Evolutionary conservation across 768 basidiomycete genomes (phyloP).

Genomic region (Chiua virens): DNA sequence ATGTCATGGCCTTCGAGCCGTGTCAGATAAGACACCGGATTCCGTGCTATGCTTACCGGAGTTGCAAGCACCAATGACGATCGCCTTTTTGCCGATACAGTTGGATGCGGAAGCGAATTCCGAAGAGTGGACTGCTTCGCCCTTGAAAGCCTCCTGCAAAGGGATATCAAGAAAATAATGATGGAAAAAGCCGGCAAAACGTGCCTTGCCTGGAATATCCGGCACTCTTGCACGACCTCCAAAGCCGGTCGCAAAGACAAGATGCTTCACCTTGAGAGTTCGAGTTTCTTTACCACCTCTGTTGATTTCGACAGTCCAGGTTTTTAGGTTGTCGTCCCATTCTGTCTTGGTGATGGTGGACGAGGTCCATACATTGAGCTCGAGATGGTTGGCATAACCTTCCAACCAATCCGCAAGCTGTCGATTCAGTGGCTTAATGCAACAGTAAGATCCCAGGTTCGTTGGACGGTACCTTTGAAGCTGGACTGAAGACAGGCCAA

Average conservation of each 20-base stretch:
- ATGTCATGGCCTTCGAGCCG: conserved; percentile 34
- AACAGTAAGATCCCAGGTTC: background rate
- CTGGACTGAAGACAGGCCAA: conserved; percentile 56
- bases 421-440: background rate
- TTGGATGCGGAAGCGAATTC: conserved; percentile 47
- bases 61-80: conserved; percentile 69
- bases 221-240: conserved; percentile 47
- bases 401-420: conserved; percentile 71
- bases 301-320: conserved; percentile 47
- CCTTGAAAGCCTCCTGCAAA: conserved; percentile 50
- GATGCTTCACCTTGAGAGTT: conserved; percentile 44
- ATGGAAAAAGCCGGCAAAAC: background rate
- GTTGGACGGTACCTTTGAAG: conserved; percentile 40
- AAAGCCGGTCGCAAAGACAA: conserved; percentile 59
- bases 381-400: conserved; percentile 55
- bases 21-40: conserved; percentile 5
- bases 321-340: conserved; percentile 38
- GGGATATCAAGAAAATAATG: background rate
- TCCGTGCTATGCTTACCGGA: conserved; percentile 42
- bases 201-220: conserved; percentile 42
- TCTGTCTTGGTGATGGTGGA: conserved; percentile 39
- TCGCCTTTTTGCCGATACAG: conserved; percentile 60
- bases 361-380: conserved; percentile 64
- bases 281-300: conserved; percentile 33
- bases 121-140: conserved; percentile 53